These are phyloP conservation scores for Funneliformis mosseae DNA, from an alignment of 192 early-diverging fungal species.

Conservation along the genomic window DNA sequence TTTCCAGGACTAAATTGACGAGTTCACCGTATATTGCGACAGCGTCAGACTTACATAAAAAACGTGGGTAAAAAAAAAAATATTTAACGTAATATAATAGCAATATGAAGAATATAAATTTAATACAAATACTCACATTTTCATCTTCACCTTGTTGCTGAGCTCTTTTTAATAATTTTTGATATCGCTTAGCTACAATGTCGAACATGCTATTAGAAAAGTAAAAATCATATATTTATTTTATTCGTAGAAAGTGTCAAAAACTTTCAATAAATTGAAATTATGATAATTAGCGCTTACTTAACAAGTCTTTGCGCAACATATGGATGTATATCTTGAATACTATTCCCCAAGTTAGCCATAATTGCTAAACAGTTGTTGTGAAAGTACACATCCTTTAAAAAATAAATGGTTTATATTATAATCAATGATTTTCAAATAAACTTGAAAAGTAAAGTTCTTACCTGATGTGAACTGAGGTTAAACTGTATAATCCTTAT, in stretches of 20 bases:
- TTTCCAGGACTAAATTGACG: slow-evolving; percentile 66
- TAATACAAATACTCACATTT: slow-evolving; percentile 35
- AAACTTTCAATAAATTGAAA: not conserved
- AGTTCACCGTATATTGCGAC: slow-evolving; percentile 67
- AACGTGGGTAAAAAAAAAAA: not conserved
- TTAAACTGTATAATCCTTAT: slow-evolving; percentile 69
- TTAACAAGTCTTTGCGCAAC: slow-evolving; percentile 72
- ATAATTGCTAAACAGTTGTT: slow-evolving; percentile 65
- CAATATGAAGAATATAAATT: not conserved
- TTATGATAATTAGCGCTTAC: slow-evolving; percentile 38
- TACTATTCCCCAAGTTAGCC: slow-evolving; percentile 62
- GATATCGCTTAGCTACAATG: slow-evolving; percentile 64
- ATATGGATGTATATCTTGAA: slow-evolving; percentile 64
- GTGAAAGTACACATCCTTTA: slow-evolving; percentile 70
- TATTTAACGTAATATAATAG: no score
- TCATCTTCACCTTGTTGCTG: slow-evolving; percentile 42
- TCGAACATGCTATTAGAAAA: slow-evolving; percentile 59
- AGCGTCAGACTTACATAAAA: slow-evolving; percentile 42
- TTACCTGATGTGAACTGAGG: slow-evolving; percentile 67
- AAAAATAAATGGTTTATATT: not conserved
- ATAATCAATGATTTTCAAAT: not conserved
- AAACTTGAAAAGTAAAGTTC: not conserved
- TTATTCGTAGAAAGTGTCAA: not conserved
- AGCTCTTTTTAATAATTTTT: slow-evolving; percentile 52
- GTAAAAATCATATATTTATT: not conserved